Evolutionary conservation across 1,284 basidiomycete species (phyloP), one percentile per base, ranked within the genome.

Genomic region (Cryptococcus sp.): DNA sequence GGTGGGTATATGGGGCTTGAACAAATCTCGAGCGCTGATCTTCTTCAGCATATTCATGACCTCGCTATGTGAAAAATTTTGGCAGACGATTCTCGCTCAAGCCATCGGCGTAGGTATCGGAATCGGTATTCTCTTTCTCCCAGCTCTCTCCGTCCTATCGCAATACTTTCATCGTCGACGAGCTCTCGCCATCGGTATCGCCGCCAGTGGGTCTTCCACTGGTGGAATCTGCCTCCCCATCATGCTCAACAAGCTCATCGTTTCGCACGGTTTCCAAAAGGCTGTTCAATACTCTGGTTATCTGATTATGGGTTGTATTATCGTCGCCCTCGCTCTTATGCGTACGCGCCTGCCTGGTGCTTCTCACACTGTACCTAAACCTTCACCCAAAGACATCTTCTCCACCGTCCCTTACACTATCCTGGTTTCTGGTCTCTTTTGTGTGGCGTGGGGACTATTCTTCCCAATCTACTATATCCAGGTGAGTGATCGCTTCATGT

Each of bases 41-140:
- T 31, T 8, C 17, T 59, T 11, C 41, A 66, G 62, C 50, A 83
- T 84, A 0, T 84, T 87, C 66, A 78, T 87, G 47, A 77, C 82
- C 10, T 83, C 83, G 0, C 70, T 87, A 70, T 86, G 85, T 64
- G 83, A 74, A 22, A 55, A 82, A 60, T 87, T 85, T 67, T 87
- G 84, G 82, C 85, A 87, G n/a, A 47, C 65, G 49, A 62, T 70
- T 40, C 66, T 69, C 6, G 51, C 59, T 16, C 65, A 65, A 47
- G 70, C 59, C 10, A 47, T 72, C 67, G 54, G 67, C 13, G 53
- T 66, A 27, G 67, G 61, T 5, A 44, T 69, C 51, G 65, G 60
- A 4, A 67, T 65, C 5, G 83, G 83, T 2, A 72, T 82, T 3
- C 75, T 84, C 19, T 85, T 82, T 63, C 80, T 81, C 22, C 82